Base-by-base conservation (phyloP, 306 rosid species). In the Gleditsia sinensis region DNA sequence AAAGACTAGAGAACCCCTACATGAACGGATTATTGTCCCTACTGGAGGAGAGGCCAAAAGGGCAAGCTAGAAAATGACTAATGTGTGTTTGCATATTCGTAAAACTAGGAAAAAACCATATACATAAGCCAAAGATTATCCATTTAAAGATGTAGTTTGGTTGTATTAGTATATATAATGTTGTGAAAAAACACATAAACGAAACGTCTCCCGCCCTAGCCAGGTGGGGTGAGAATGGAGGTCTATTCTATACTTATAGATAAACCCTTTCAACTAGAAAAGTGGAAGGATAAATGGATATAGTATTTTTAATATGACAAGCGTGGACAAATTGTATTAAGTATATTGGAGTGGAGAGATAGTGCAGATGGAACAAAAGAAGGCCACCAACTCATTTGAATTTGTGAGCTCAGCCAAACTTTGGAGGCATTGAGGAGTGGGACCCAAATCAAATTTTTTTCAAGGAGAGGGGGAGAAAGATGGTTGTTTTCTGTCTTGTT, bases 321-420 rank as follows among this genome's bases (percentile, higher is more conserved):
- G 72, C 64, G 16, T 17, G 40, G 53, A 69, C 77, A 61, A 75
- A 50, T 59, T 36, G 67, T 33, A 30, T 74, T 25, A 67, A 51
- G 40, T 48, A 25, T 23, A 19, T 24, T 65, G 65, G 37, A 43
- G 32, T 48, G 60, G 61, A 64, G 56, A 63, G 67, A 25, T 7
- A 6, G 65, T 19, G 81, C 46, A 64, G 72, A 67, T 45, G 64
- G 67, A 72, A 80, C 83, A 80, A 79, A 84, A 67, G 32, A 39
- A 0, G 79, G 75, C 74, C 65, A 85, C 84, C 88, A 83, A 85
- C 88, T 77, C 39, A 70, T 85, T 84, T 85, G 91, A 87, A 89
- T 71, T 83, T 83, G 51, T 78, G 86, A 83, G 81, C 77, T 78
- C 60, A 76, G 88, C 86, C 67, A 75, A 76, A 73, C 10, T 82